Conservation (phyloP, 2,329 filamentous ascomycete genomes). For the Fusarium sp. region DNA sequence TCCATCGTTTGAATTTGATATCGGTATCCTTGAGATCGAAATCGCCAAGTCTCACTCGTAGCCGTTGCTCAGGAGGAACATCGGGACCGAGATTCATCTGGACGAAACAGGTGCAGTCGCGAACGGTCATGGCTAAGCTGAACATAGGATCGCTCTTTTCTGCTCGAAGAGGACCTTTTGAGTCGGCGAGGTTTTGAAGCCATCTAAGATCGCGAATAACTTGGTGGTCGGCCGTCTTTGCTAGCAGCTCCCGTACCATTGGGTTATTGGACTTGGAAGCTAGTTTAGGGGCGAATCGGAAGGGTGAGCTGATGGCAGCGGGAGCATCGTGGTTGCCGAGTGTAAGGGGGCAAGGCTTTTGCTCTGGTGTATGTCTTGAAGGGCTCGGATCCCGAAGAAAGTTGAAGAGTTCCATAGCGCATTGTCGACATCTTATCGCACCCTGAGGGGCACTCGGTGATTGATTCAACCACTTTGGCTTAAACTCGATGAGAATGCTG, state of each 20-base stretch:
- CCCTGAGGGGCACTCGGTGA: slow-evolving; percentile 77
- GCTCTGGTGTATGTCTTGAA: slow-evolving; percentile 55
- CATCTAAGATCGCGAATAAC: slow-evolving; percentile 54
- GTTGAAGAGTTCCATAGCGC: slow-evolving; percentile 68
- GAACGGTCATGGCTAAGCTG: slow-evolving; percentile 82
- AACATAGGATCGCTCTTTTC: slow-evolving; percentile 64
- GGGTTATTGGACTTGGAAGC: slow-evolving; percentile 30
- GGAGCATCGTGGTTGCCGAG: slow-evolving; percentile 68
- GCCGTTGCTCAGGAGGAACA: slow-evolving; percentile 43
- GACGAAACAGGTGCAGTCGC: slow-evolving; percentile 84
- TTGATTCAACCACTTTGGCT: slow-evolving; percentile 87
- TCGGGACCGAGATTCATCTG: slow-evolving; percentile 62
- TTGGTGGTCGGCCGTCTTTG: slow-evolving; percentile 52
- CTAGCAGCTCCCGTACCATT: slow-evolving; percentile 45
- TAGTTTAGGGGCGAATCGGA: slow-evolving; percentile 56
- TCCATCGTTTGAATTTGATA: slow-evolving; percentile 80
- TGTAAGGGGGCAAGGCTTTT: slow-evolving; percentile 75
- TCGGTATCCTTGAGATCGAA: slow-evolving; percentile 81
- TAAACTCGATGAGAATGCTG: slow-evolving; percentile 77
- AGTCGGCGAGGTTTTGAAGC: slow-evolving; percentile 61
- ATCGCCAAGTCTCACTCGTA: slow-evolving; percentile 78
- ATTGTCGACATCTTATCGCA: slow-evolving; percentile 80
- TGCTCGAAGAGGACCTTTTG: slow-evolving; percentile 60
- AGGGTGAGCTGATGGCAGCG: slow-evolving; percentile 60
- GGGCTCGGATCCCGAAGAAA: slow-evolving; percentile 53